These are phyloP conservation scores for Microbotryum silenes-acaulis DNA, from an alignment of 1,284 basidiomycete species.

Conservation along the genomic window DNA sequence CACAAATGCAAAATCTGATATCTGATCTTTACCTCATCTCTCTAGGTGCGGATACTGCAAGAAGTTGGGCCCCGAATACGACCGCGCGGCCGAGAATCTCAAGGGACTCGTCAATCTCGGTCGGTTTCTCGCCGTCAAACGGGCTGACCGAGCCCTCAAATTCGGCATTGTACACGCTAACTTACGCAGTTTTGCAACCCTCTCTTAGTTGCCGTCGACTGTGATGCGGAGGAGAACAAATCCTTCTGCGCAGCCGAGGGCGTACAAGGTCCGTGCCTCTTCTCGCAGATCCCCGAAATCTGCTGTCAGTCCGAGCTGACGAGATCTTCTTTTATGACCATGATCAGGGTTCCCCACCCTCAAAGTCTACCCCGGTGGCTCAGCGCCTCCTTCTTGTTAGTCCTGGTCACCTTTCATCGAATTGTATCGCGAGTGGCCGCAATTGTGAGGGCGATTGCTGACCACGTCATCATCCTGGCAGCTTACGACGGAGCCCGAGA, in stretches of 20 bases:
- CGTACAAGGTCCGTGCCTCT: conserved; percentile 34
- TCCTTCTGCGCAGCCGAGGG: conserved; percentile 39
- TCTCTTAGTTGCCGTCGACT: conserved; percentile 37
- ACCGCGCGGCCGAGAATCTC: conserved; percentile 38
- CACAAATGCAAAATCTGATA: not conserved
- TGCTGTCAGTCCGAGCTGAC: not conserved
- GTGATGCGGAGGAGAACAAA: conserved; percentile 41
- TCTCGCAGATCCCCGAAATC: not conserved
- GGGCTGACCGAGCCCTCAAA: not conserved
- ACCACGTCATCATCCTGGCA: not conserved
- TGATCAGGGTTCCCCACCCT: conserved; percentile 41
- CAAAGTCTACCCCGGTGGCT: conserved; percentile 37
- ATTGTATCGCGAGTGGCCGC: not conserved
- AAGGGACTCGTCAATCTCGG: conserved; percentile 43
- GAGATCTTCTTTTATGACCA: not conserved
- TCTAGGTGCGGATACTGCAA: conserved; percentile 37
- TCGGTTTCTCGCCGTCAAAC: conserved; percentile 1
- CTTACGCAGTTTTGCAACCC: not conserved
- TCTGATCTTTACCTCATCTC: not conserved
- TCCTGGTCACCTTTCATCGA: conserved; percentile 19
- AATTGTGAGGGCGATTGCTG: not conserved
- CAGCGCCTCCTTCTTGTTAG: conserved; percentile 38
- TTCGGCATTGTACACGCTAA: not conserved
- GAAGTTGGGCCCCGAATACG: conserved; percentile 40
- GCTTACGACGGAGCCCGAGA: conserved; percentile 41